These are phyloP conservation scores for Boletus austroedulis DNA, from an alignment of 1,284 basidiomycete genomes.

Conservation along the genomic window DNA sequence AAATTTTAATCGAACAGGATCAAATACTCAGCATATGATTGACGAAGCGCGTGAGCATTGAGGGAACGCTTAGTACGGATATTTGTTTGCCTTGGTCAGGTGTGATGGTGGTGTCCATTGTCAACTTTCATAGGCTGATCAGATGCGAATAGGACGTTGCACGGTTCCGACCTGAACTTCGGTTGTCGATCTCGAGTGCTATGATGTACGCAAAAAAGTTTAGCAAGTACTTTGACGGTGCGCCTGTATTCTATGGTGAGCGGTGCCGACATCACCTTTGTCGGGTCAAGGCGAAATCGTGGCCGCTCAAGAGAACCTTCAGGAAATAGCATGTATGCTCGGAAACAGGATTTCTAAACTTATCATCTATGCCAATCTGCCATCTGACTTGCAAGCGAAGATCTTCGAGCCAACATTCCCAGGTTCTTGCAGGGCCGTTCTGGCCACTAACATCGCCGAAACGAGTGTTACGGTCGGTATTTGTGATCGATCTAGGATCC, in stretches of 20 bases:
- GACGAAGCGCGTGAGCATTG: no score
- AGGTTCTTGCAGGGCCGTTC: constrained; percentile 93
- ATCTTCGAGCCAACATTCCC: constrained; percentile 99
- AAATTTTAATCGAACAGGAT: constrained; percentile 52
- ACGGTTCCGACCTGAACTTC: constrained; percentile 91
- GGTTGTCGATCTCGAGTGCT: constrained; percentile 89
- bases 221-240: constrained; percentile 91
- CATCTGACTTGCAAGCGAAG: constrained; percentile 98
- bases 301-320: constrained; percentile 91
- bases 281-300: constrained; percentile 98
- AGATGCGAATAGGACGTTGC: constrained; percentile 76
- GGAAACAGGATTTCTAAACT: constrained; percentile 96
- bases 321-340: constrained; percentile 90
- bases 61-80: no score
- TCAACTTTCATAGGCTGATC: constrained; percentile 11
- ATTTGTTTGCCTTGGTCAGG: no score
- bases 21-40: no score
- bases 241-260: constrained; percentile 89
- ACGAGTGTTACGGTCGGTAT: constrained; percentile 98
- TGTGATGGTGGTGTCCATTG: constrained; percentile 34
- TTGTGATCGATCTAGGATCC: constrained; percentile 97
- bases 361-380: constrained; percentile 85
- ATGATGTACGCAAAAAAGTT: constrained; percentile 97
- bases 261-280: constrained; percentile 1
- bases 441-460: constrained; percentile 99